Evolutionary conservation across 2,329 filamentous ascomycete species (phyloP), one percentile per base, ranked within the genome.

Genomic region (Zalaria obscura): DNA sequence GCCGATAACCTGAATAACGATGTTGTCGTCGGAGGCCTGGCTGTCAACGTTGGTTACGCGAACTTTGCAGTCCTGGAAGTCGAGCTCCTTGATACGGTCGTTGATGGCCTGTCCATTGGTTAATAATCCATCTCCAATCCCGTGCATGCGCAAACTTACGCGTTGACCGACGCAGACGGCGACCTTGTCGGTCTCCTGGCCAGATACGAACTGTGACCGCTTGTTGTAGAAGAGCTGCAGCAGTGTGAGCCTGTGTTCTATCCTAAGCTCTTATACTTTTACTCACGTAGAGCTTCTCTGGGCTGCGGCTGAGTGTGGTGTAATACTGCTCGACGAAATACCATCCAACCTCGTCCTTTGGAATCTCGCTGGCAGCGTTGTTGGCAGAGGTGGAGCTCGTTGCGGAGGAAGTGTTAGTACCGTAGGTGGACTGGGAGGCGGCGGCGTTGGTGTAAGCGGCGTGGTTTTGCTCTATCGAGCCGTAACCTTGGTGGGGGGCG

Each of bases 321-420:
- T 98, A 98, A 73, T 95, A 98, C 66, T 94, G 87, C 75, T 96
- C 88, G 45, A 98, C 91, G 54, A 98, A 98, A 69, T 89, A 96
- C 91, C 91, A 98, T 64, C 87, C 91, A 52, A 98, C 87, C 69
- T 96, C 86, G 62, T 94, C 87, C 70, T 94, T 95, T 54, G 68
- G 69, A 48, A 76, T 73, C 35, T 70, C 66, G 41, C 43, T 40
- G 29, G 48, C 36, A 45, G 47, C 35, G 48, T 42, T 41, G 46
- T 36, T 18, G 49, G 35, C 38, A 18, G 36, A 42, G 11, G 49
- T 53, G 53, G 47, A 11, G 51, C 42, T 39, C 47, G 43, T 43
- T 52, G 46, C 26, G 28, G 33, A 39, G 32, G 40, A 8, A 27
- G 27, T 5, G 28, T 35, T 39, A 34, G 35, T 5, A 35, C 34